Evolutionary conservation across 225 moss, liverwort and hornwort species (phyloP), one percentile per base, ranked within the genome.

Genomic region (Climacium dendroides): DNA sequence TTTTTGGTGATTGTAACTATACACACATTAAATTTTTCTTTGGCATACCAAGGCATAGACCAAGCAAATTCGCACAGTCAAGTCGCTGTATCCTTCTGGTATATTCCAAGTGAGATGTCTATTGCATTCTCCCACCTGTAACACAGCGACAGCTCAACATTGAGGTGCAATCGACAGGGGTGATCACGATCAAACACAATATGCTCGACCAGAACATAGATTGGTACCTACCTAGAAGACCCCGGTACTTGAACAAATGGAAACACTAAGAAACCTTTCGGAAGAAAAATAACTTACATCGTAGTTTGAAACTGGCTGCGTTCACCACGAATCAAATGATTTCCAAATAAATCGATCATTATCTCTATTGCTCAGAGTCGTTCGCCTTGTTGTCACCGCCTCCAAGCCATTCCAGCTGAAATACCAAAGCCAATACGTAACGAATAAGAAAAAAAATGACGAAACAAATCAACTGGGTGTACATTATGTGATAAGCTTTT

Each of bases 341-440:
- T 74, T 82, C 79, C 67, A 26, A 81, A 70, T 53, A 66, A 81
- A 39, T 50, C 13, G 58, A n/a, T 82, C 69, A 74, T n/a, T 74
- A 62, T 85, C 65, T n/a, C 82, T 92, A 90, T 53, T 89, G 87
- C 67, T 90, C 87, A 57, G 92, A 85, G 85, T 82, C 88, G 25
- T 90, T 89, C 34, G 81, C 86, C 80, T 90, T 90, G 62, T 85
- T 88, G 86, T 85, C 85, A 86, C 78, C 89, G 88, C 86, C 89
- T 84, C 89, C 92, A 64, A 93, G 81, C 93, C 90, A 93, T 91
- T 93, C 92, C 78, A 93, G 85, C 93, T 93, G 92, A 82, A 85
- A 86, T 35, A 78, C 43, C 76, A 77, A 78, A 86, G 13, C 20
- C 78, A n/a, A 43, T 48, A 75, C 37, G 54, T 75, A 61, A 57